These are phyloP conservation scores for Peterozyma xylosa DNA, from an alignment of 805 yeast species.

Conservation along the genomic window DNA sequence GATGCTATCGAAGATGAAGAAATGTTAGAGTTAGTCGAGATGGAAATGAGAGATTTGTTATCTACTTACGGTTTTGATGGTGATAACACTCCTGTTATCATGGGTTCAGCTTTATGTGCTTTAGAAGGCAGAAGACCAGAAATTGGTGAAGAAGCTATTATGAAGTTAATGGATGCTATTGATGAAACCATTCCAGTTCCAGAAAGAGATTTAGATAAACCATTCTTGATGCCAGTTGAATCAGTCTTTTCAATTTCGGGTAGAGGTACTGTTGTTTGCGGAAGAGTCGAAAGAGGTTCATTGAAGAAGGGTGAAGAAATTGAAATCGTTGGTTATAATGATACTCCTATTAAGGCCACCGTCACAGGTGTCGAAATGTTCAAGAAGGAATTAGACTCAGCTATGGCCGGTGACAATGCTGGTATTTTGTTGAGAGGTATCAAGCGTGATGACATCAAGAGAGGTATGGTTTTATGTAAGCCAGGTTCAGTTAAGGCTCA, in stretches of 20 bases:
- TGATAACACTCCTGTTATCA: conserved; percentile 93
- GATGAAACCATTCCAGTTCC: conserved; percentile 97
- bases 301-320: conserved; percentile 98
- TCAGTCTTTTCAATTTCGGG: conserved; percentile 97
- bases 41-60: conserved; percentile 99
- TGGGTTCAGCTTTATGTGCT: conserved; percentile 99
- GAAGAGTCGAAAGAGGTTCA: conserved; percentile 97
- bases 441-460: conserved; percentile 91
- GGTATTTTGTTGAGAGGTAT: conserved; percentile 97
- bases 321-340: conserved; percentile 91
- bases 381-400: conserved; percentile 95
- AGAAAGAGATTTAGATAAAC: conserved; percentile 88
- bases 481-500: conserved; percentile 89
- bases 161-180: conserved; percentile 81
- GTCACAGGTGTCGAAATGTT: conserved; percentile 99
- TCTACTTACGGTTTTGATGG: conserved; percentile 93
- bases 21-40: conserved; percentile 98
- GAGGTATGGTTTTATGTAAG: conserved; percentile 97
- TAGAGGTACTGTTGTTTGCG: conserved; percentile 99
- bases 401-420: conserved; percentile 99
- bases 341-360: conserved; percentile 81
- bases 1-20: conserved; percentile 98
- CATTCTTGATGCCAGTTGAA: conserved; percentile 96
- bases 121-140: conserved; percentile 83
- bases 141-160: conserved; percentile 82